A percentile compares a stretch with the other conserved stretches of the same genome.
Evolutionary conservation across 2,329 filamentous ascomycete species (phyloP).

Genomic region (Pseudocercospora pini-densiflorae): DNA sequence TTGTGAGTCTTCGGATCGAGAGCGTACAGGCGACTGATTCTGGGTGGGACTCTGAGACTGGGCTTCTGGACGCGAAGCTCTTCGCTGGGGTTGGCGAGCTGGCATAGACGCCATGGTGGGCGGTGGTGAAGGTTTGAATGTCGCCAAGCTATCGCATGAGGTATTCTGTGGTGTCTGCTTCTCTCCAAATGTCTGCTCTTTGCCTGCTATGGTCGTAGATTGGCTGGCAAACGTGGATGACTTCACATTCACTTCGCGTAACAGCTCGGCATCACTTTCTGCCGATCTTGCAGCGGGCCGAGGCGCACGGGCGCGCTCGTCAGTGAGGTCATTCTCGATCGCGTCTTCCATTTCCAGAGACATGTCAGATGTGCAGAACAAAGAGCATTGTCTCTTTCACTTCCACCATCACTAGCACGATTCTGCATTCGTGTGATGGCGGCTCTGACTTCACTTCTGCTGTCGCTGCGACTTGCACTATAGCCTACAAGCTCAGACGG

Average conservation of each 20-base stretch:
- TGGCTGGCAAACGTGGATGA: background rate
- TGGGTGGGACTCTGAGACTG: constrained; percentile 22
- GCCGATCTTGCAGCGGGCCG: constrained; percentile 2
- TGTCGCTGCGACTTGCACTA: background rate
- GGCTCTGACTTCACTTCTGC: background rate
- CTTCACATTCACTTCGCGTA: constrained; percentile 18
- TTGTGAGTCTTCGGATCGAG: constrained; percentile 51
- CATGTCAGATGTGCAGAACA: background rate
- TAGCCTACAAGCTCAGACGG: background rate
- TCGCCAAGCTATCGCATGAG: background rate
- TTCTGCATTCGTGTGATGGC: background rate
- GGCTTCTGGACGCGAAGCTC: constrained; percentile 27
- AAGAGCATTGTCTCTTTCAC: background rate
- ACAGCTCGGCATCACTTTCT: background rate
- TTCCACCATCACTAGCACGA: background rate
- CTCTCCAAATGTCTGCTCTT: background rate
- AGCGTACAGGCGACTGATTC: constrained; percentile 33
- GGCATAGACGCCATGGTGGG: constrained; percentile 49
- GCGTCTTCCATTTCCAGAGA: background rate
- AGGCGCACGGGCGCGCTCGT: background rate
- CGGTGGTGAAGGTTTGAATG: background rate
- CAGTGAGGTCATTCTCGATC: background rate
- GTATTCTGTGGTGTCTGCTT: background rate
- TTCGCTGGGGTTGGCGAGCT: constrained; percentile 34
- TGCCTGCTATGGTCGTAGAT: background rate